Evolutionary conservation across 345 rosid genomes (phyloP).

Genomic region (Cardamine resedifolia): DNA sequence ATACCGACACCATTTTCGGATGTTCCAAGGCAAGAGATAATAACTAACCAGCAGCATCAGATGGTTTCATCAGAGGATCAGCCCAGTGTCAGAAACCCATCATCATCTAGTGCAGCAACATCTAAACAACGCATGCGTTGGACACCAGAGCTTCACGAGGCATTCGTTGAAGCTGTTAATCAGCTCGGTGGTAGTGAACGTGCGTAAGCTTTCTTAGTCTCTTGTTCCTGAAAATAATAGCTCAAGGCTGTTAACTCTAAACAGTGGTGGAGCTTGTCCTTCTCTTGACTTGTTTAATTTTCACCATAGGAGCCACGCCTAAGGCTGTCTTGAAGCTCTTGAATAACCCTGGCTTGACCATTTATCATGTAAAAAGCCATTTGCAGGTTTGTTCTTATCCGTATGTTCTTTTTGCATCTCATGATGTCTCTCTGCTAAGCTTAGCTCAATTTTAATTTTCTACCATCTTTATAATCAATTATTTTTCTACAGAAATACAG

Average conservation of each 20-base stretch:
- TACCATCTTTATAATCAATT: neutral
- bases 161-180: conserved; percentile 90
- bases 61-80: conserved; percentile 39
- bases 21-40: conserved; percentile 44
- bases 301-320: conserved; percentile 87
- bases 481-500: conserved; percentile 74
- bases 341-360: conserved; percentile 82
- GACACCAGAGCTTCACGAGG: conserved; percentile 96
- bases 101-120: conserved; percentile 35
- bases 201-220: conserved; percentile 42
- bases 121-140: conserved; percentile 85
- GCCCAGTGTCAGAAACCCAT: conserved; percentile 31
- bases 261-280: neutral
- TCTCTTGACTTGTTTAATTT: conserved; percentile 9
- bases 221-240: neutral
- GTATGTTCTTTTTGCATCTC: neutral
- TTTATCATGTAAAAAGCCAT: conserved; percentile 97
- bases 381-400: conserved; percentile 59
- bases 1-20: conserved; percentile 37
- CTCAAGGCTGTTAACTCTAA: neutral
- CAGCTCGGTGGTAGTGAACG: conserved; percentile 92
- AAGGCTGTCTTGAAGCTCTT: conserved; percentile 85
- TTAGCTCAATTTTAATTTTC: conserved; percentile 7
- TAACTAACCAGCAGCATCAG: conserved; percentile 46
- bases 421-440: neutral